Conservation (phyloP, 2,329 filamentous ascomycete genomes). For the Aspergillus sp. region DNA sequence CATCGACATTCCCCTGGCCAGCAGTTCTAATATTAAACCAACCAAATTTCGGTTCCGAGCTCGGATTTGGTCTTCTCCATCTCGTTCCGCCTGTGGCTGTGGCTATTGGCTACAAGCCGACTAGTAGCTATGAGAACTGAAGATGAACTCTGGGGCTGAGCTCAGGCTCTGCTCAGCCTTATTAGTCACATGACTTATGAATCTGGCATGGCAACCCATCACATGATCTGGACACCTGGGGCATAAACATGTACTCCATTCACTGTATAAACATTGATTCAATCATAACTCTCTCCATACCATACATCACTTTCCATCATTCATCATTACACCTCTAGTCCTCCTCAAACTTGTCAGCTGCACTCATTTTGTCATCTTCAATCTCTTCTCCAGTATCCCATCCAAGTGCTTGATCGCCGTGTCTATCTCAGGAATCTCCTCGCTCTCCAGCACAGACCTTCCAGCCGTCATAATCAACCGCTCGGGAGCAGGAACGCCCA, state of each 20-base stretch:
- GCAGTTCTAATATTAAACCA: not conserved
- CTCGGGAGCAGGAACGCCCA: not conserved
- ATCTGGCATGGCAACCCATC: not conserved
- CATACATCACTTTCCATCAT: not conserved
- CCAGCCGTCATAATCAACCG: not conserved
- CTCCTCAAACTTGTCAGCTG: not conserved
- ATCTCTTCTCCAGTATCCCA: not conserved
- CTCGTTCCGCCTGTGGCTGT: too few relatives aligned
- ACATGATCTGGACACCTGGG: not conserved
- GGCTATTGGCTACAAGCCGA: too few relatives aligned
- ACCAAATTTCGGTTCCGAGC: too few relatives aligned
- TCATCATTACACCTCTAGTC: not conserved
- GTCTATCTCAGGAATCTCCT: not conserved
- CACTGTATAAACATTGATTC: not conserved
- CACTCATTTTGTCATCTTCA: not conserved
- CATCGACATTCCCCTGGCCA: not conserved
- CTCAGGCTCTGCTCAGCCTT: constrained; percentile 1
- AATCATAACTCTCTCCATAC: not conserved
- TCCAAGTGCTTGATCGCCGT: not conserved
- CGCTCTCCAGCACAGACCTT: not conserved
- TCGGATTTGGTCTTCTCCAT: too few relatives aligned
- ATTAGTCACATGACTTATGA: not conserved
- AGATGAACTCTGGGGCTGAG: too few relatives aligned
- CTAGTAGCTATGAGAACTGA: too few relatives aligned
- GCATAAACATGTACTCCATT: not conserved